Evolutionary conservation across 352 stramenopile genomes (phyloP).

Genomic region (Phytophthora cryptogea): DNA sequence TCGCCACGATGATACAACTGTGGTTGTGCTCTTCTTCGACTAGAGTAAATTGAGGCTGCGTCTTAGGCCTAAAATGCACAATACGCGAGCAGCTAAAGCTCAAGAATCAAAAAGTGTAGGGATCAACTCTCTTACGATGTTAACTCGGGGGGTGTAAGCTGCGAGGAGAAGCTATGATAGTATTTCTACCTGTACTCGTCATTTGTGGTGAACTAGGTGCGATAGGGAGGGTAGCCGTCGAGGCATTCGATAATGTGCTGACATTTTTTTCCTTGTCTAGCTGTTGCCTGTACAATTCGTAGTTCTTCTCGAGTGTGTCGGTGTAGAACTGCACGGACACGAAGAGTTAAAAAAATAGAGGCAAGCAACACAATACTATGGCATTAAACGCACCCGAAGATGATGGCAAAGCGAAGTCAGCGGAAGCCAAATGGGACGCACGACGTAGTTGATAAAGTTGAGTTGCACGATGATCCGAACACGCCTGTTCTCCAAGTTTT

Average conservation of each 20-base stretch:
- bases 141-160: slow-evolving; percentile 5
- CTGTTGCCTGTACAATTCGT: slow-evolving; percentile 53
- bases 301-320: slow-evolving; percentile 71
- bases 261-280: slow-evolving; percentile 38
- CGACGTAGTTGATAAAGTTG: slow-evolving; percentile 80
- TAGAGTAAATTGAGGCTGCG: slow-evolving; percentile 32
- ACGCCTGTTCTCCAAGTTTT: slow-evolving; percentile 54
- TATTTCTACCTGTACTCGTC: slow-evolving; percentile 11
- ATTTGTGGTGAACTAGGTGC: slow-evolving; percentile 11
- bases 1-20: slow-evolving; percentile 94
- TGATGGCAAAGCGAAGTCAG: slow-evolving; percentile 61
- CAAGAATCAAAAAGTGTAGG: slow-evolving; percentile 12
- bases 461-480: slow-evolving; percentile 67
- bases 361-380: slow-evolving; percentile 1
- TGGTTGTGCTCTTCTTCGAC: slow-evolving; percentile 90
- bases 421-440: slow-evolving; percentile 74
- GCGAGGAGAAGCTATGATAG: slow-evolving; percentile 8
- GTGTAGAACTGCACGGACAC: slow-evolving; percentile 52
- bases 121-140: slow-evolving; percentile 1
- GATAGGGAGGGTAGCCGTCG: slow-evolving; percentile 8
- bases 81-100: slow-evolving; percentile 11
- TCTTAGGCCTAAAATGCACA: slow-evolving; percentile 8
- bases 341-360: slow-evolving; percentile 4
- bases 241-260: slow-evolving; percentile 4
- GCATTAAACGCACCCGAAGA: slow-evolving; percentile 43